Evolutionary conservation across 176 grass and related monocot genomes (phyloP).

Genomic region (Oryza rufipogon): DNA sequence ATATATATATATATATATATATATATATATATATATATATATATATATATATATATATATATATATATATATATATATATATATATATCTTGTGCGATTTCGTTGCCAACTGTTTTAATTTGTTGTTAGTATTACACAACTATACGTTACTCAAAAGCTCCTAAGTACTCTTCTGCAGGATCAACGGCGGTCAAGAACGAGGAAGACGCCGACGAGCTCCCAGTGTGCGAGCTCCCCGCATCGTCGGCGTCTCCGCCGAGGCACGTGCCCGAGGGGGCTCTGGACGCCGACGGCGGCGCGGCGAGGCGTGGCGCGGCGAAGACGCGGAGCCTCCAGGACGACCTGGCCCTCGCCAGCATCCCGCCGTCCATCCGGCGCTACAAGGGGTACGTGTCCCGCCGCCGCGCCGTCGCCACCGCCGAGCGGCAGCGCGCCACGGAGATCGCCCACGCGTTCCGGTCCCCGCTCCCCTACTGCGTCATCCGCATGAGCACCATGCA

Average conservation of each 20-base stretch:
- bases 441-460: slow-evolving; percentile 69
- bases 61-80: too few species aligned
- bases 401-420: slow-evolving; percentile 48
- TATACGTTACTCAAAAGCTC: background rate
- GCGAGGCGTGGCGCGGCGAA: slow-evolving; percentile 6
- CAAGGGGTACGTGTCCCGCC: slow-evolving; percentile 59
- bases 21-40: too few species aligned
- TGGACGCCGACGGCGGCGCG: background rate
- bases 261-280: background rate
- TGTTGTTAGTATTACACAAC: background rate
- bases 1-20: too few species aligned
- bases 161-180: background rate
- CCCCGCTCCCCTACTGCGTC: slow-evolving; percentile 72
- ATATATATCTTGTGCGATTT: background rate
- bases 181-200: slow-evolving; percentile 36
- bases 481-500: slow-evolving; percentile 68
- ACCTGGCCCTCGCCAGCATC: slow-evolving; percentile 32
- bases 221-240: slow-evolving; percentile 15
- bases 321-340: slow-evolving; percentile 44
- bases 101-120: background rate
- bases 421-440: slow-evolving; percentile 64
- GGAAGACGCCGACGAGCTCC: slow-evolving; percentile 22
- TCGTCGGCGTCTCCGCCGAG: background rate
- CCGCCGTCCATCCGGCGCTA: slow-evolving; percentile 27
- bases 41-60: too few species aligned